Evolutionary conservation across 108 stramenopile species (phyloP), one percentile per base, ranked within the genome.

Genomic region (Phaeodactylum tricornutum): DNA sequence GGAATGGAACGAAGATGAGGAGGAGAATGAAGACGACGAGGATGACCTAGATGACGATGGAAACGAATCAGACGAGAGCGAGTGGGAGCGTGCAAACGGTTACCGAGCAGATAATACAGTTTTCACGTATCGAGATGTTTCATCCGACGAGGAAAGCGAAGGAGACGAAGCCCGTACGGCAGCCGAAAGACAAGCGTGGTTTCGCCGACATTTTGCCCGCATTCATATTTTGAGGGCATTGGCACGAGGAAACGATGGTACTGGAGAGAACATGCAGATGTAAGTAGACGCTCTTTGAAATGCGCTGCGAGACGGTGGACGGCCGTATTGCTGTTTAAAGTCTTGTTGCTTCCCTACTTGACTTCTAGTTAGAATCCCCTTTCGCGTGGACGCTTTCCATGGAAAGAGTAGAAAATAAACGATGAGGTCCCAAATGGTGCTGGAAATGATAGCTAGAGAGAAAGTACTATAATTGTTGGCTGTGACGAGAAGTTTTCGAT

Each of bases 171-270:
- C 14, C 12, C 6, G 14, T 20, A 20, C 16, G 31, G 23, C 2
- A 15, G 33, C 48, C 1, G 24, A 16, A n/a, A 40, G 70, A 48
- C 49, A 38, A 9, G 62, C 61, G 7, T 71, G 66, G 66, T 30
- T 71, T 36, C 66, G 62, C 9, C 39, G 66, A 23, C 62, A 75
- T n/a, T 66, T 75, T 43, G 65, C 59, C 19, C 50, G 73, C 21
- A 66, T 75, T 26, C 68, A 70, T 47, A 66, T 75, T 17, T 49
- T 75, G 29, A 48, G 68, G 9, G 73, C 68, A 0, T 38, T 75
- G 43, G 69, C 57, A 26, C 20, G 48, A 2, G 50, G 50, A 31
- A 56, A 58, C 2, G 55, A 47, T 2, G 54, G 34, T 9, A 34
- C 16, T 17, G 49, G 22, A 9, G 49, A 31, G 5, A 20, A 41